phyloP scores from a whole-genome alignment of 73 alveolate species.

The Paraurostyla sp. region DNA sequence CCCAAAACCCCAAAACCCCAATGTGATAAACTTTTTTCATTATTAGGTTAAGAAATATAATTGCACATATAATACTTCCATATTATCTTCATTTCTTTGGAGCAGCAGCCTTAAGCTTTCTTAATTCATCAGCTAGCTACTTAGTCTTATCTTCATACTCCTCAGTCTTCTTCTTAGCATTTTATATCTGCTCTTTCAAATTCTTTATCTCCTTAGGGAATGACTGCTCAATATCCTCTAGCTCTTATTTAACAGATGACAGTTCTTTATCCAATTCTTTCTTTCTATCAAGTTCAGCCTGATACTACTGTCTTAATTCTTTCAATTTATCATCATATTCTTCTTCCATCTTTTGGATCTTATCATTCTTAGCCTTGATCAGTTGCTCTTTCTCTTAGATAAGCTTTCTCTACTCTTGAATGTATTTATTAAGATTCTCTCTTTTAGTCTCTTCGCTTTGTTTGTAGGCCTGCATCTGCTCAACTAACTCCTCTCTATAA shows the following conservation, averaged over 20 bases:
- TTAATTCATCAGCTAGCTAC: slow-evolving; percentile 65
- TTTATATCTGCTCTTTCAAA: slow-evolving; percentile 59
- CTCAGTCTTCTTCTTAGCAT: slow-evolving; percentile 67
- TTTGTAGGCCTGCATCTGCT: slow-evolving; percentile 85
- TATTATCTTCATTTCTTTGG: background rate
- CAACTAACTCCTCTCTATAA: slow-evolving; percentile 82
- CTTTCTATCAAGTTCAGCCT: slow-evolving; percentile 53
- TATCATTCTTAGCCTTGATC: slow-evolving; percentile 76
- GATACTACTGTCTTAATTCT: slow-evolving; percentile 54
- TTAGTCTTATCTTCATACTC: slow-evolving; percentile 75
- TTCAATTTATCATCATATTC: slow-evolving; percentile 63
- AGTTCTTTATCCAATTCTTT: slow-evolving; percentile 57
- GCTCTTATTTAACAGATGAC: slow-evolving; percentile 53
- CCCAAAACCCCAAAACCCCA: no score
- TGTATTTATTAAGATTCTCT: slow-evolving; percentile 82
- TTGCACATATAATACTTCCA: background rate
- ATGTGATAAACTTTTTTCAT: no score
- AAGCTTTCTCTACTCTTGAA: slow-evolving; percentile 78
- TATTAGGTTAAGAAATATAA: background rate
- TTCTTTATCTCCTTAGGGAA: slow-evolving; percentile 65
- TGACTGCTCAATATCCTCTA: slow-evolving; percentile 52
- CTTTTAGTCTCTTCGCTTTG: slow-evolving; percentile 86
- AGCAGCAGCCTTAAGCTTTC: slow-evolving; percentile 51
- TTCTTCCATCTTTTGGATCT: slow-evolving; percentile 63
- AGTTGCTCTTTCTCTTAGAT: slow-evolving; percentile 83